phyloP scores from a whole-genome alignment of 164 flowering plant species.

The Magnolia changhungtana region DNA sequence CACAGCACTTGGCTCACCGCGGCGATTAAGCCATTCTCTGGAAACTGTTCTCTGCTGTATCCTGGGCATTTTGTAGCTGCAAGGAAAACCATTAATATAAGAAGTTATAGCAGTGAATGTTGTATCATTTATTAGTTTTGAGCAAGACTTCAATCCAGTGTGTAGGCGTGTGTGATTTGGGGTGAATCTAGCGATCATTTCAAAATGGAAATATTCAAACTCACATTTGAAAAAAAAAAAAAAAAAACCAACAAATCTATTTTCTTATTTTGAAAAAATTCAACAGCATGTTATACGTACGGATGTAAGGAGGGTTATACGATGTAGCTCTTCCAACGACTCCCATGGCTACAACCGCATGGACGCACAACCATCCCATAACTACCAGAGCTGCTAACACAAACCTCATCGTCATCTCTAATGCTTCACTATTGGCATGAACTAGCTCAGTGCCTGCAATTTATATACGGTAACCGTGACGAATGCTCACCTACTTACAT shows the following conservation, averaged over 20 bases:
- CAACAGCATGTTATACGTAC: background rate
- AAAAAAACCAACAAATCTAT: too few relatives aligned
- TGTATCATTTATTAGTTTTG: too few relatives aligned
- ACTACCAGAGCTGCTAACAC: constrained; percentile 1
- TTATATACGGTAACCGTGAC: too few relatives aligned
- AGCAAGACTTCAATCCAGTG: too few relatives aligned
- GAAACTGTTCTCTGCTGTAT: background rate
- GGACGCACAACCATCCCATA: background rate
- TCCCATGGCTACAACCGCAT: background rate
- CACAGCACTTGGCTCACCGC: constrained; percentile 2
- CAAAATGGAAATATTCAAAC: too few relatives aligned
- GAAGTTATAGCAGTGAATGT: too few relatives aligned
- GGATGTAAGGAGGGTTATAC: background rate
- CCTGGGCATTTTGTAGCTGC: constrained; percentile 10
- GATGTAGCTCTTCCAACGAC: background rate
- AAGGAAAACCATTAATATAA: background rate
- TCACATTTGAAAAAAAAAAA: background rate
- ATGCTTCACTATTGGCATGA: too few relatives aligned
- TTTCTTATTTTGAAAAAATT: too few relatives aligned
- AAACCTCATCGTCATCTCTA: background rate
- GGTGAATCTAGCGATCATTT: too few relatives aligned
- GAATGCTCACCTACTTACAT: too few relatives aligned
- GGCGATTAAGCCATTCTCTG: constrained; percentile 2
- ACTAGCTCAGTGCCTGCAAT: too few relatives aligned
- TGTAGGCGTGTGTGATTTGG: too few relatives aligned